A percentile compares a stretch with the other conserved stretches of the same genome.
Evolutionary conservation across 2,329 filamentous ascomycete genomes (phyloP).

Genomic region (Sclerotinia subarctica): DNA sequence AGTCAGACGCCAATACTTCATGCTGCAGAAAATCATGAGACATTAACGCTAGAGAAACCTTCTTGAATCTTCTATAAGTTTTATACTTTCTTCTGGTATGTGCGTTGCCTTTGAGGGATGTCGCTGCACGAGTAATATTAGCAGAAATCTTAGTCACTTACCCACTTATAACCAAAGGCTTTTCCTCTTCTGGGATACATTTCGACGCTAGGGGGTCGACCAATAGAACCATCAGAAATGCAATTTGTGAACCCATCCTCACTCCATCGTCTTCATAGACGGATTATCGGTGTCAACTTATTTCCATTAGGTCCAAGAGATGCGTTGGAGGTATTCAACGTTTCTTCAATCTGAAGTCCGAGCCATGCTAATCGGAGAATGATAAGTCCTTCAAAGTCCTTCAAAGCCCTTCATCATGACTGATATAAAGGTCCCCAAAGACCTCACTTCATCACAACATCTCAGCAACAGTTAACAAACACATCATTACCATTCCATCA

Average conservation of each 20-base stretch:
- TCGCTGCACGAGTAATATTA: too few relatives aligned
- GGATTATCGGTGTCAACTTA: neutral
- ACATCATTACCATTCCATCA: neutral
- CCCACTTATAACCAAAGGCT: neutral
- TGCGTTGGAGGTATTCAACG: neutral
- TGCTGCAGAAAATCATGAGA: too few relatives aligned
- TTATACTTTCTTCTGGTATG: too few relatives aligned
- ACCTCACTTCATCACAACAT: too few relatives aligned
- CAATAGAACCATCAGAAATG: neutral
- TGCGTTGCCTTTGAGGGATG: too few relatives aligned
- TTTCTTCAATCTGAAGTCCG: neutral
- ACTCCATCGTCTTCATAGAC: too few relatives aligned
- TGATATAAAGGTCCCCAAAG: neutral
- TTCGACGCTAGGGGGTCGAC: neutral
- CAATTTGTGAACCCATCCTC: too few relatives aligned
- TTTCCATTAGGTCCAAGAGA: neutral
- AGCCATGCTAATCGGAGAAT: neutral
- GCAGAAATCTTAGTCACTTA: neutral
- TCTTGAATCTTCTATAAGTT: too few relatives aligned
- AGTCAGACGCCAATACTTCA: too few relatives aligned
- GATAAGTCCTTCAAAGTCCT: neutral
- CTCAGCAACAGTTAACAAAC: neutral
- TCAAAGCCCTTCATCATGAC: neutral
- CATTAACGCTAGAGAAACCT: too few relatives aligned
- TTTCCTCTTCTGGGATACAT: conserved; percentile 2